Evolutionary conservation across 2,329 filamentous ascomycete species (phyloP), one percentile per base, ranked within the genome.

Genomic region (Parastagonospora avenae): DNA sequence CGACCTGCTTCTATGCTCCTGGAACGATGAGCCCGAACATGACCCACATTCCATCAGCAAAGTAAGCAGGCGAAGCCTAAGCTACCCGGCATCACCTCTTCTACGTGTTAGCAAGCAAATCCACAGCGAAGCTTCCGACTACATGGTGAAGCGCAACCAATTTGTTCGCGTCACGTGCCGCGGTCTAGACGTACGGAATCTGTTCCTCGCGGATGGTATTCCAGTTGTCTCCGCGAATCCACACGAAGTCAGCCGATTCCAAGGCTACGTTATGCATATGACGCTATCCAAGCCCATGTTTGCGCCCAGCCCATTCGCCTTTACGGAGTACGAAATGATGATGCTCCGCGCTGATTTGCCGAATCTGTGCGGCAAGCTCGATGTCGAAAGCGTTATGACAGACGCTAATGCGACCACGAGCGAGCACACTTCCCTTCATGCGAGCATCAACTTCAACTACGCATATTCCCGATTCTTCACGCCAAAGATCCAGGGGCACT

Each of bases 181-280:
- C 44, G 62, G 62, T 33, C 37, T 66, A 42, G 53, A 64, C 19
- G 51, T 52, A 8, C 52, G 59, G 30, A 54, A 51, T 16, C 44
- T 66, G 14, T 63, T 64, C 29, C 55, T 66, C 27, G 48, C 52
- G 24, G 59, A 60, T 19, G 54, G 52, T 4, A 60, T 66, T 38
- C 59, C 63, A 15, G 56, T 61, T 39, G 50, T 67, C 15, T 58
- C 62, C 11, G 57, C 51, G 38, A 45, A 59, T 12, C 42, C 47
- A 12, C 49, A 48, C 37, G 55, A 59, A 49, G 53, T 60, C 6
- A 54, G 40, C 46, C 52, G 57, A 4, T 65, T 63, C 44, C 37
- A 58, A 16, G 63, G 60, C 31, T 64, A 67, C 38, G 52, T 65
- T n/a, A 64, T 66, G 60, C 64, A 67, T 36, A 48, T 67, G 14